Evolutionary conservation across 345 rosid genomes (phyloP), one percentile per base, ranked within the genome.

Genomic region (Syzygium aqueum): DNA sequence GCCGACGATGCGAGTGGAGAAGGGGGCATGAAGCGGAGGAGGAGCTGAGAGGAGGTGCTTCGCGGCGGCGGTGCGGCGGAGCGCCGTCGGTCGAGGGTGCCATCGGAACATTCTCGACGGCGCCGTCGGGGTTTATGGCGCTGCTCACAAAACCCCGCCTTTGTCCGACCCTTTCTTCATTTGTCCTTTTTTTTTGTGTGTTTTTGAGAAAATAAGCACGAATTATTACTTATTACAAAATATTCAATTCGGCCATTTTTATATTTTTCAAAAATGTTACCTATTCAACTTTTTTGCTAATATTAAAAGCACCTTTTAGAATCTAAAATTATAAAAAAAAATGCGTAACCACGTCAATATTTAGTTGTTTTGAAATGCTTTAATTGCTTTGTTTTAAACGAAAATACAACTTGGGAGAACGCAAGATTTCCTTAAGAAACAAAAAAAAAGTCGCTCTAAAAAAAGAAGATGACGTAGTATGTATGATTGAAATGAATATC

Each of bases 1-100:
- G 53, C 95, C 96, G 51, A 94, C 91, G 89, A 94, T 90, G 89
- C 92, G 87, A 25, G 96, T 93, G 33, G 96, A 95, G 94, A 90
- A 96, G 89, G 87, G 85, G 54, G 93, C 93, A 88, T 84, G 91
- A 88, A 86, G 87, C 84, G 91, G 86, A 86, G 87, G 86, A 89
- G 87, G 86, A 89, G 87, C 27, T 17, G 85, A 54, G 83, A 84
- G 63, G 0, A 73, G 27, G 63, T 7, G 73, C 73, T 50, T 61
- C 21, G 25, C 28, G 23, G 84, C 53, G 53, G 22, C 30, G n/a
- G 27, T 43, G 57, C 84, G 33, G 73, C 53, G n/a, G 86, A 84
- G 53, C 84, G 33, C 53, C 77, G 82, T 37, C 82, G 49, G 37
- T 21, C 82, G 27, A 11, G 49, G 82, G 82, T 5, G 49, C 27